These are phyloP conservation scores for Fraxinus paxiana DNA, from an alignment of 305 asterid species.

Conservation along the genomic window DNA sequence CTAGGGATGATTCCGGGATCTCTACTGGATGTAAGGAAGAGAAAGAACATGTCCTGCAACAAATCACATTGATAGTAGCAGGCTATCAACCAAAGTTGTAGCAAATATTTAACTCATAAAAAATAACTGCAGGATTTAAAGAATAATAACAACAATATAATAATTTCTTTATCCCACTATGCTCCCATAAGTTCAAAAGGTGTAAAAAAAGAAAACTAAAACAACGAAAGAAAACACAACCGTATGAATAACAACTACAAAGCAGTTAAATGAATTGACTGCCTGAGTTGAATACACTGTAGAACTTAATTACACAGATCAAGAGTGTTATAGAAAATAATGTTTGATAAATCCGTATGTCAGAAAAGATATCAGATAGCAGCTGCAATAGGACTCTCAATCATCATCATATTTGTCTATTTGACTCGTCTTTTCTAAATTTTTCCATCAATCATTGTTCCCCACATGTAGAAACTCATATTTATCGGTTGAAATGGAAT, in stretches of 20 bases:
- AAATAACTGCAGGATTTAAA: not conserved
- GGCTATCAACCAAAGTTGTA: not conserved
- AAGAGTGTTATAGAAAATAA: not conserved
- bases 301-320: not conserved
- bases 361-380: not conserved
- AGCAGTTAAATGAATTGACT: not conserved
- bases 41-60: slow-evolving; percentile 56
- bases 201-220: not conserved
- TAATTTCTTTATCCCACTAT: not conserved
- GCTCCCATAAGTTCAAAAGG: not conserved
- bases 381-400: not conserved
- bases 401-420: not conserved
- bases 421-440: not conserved
- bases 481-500: not conserved
- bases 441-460: not conserved
- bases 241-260: not conserved
- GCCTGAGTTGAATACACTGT: not conserved
- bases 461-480: not conserved
- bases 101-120: not conserved
- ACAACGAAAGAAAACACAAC: not conserved
- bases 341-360: not conserved
- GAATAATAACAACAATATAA: not conserved
- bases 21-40: slow-evolving; percentile 61
- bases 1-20: slow-evolving; percentile 80
- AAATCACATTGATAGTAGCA: slow-evolving; percentile 11